These are phyloP conservation scores for Asterochloris erici DNA, from an alignment of 139 green algal genomes.

Conservation along the genomic window DNA sequence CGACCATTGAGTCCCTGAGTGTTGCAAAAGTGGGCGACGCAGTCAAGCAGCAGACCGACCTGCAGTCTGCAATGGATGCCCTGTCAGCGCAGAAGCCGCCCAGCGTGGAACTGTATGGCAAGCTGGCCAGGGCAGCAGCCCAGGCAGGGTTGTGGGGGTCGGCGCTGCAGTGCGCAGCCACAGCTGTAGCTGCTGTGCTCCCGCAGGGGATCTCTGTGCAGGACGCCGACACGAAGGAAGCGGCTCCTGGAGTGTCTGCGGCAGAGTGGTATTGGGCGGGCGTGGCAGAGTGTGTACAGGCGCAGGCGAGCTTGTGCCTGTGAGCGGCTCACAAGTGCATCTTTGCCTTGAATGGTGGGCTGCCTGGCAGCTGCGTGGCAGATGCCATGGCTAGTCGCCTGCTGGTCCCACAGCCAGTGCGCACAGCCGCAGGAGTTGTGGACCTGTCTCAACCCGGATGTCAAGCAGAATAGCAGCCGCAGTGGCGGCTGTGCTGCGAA, in stretches of 20 bases:
- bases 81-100: constrained; percentile 33
- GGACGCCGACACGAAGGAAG: constrained; percentile 20
- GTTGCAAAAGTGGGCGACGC: not conserved
- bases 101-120: constrained; percentile 50
- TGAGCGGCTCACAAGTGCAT: too few relatives aligned
- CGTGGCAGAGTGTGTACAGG: not conserved
- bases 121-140: constrained; percentile 42
- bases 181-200: constrained; percentile 16
- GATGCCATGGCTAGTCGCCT: too few relatives aligned
- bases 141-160: constrained; percentile 18
- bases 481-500: too few relatives aligned
- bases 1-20: constrained; percentile 39
- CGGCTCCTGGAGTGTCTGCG: constrained; percentile 35
- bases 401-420: too few relatives aligned
- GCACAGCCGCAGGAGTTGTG: too few relatives aligned
- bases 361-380: too few relatives aligned
- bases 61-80: constrained; percentile 22
- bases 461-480: too few relatives aligned
- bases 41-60: constrained; percentile 1
- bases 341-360: too few relatives aligned
- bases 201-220: constrained; percentile 18
- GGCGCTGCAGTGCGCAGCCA: constrained; percentile 37
- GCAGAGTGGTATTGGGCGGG: constrained; percentile 54
- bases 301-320: not conserved
- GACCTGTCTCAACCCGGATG: too few relatives aligned